phyloP scores from a whole-genome alignment of 208 protist genomes.

The Herpetomonas tarakana region DNA sequence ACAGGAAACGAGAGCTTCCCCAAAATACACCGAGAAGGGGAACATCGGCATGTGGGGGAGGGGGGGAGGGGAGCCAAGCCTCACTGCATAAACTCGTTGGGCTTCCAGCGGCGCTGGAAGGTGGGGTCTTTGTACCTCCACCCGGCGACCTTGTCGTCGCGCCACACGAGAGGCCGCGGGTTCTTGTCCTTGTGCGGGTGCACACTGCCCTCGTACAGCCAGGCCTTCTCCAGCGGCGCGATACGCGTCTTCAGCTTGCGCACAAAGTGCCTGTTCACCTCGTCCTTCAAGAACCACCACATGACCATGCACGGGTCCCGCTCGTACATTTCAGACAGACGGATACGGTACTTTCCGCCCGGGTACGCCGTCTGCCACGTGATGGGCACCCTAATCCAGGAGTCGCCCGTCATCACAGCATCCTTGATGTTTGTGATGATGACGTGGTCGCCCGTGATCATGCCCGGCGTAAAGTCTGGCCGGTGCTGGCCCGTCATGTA shows the following conservation, averaged over 20 bases:
- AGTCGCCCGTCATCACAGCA: conserved; percentile 87
- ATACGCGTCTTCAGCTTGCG: conserved; percentile 88
- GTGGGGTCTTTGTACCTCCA: conserved; percentile 81
- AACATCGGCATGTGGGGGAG: too few relatives aligned
- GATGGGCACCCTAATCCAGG: conserved; percentile 88
- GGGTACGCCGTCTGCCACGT: conserved; percentile 92
- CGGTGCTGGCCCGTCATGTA: conserved; percentile 91
- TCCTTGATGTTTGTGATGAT: conserved; percentile 91
- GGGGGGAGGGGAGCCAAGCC: too few relatives aligned
- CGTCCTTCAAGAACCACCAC: conserved; percentile 90
- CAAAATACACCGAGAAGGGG: too few relatives aligned
- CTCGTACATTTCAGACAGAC: conserved; percentile 90
- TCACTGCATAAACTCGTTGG: conserved; percentile 85
- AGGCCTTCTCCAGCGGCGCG: conserved; percentile 90
- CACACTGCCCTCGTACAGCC: conserved; percentile 86
- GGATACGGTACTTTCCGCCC: conserved; percentile 88
- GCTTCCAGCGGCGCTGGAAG: conserved; percentile 80
- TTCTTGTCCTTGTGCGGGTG: conserved; percentile 88
- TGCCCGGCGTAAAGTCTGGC: conserved; percentile 88
- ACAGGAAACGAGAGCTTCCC: too few relatives aligned
- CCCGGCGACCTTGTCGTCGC: conserved; percentile 41
- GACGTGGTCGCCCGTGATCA: conserved; percentile 88
- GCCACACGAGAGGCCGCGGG: conserved; percentile 81
- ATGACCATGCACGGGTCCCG: conserved; percentile 93
- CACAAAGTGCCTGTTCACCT: conserved; percentile 89